phyloP scores from a whole-genome alignment of 1,284 basidiomycete genomes.

The Trametes versicolor region DNA sequence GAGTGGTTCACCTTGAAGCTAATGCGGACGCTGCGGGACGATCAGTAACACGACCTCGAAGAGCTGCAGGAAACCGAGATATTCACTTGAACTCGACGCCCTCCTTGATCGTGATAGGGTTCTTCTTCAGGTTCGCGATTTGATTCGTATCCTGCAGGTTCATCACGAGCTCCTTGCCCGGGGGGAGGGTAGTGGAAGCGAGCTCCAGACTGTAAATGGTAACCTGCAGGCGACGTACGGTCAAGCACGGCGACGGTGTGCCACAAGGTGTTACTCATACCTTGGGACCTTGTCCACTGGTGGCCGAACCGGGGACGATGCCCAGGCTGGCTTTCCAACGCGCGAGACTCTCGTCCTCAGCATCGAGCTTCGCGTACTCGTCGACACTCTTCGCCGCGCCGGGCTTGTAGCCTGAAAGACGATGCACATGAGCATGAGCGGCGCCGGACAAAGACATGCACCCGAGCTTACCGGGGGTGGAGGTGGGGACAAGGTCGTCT shows the following conservation, averaged over 20 bases:
- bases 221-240: conserved; percentile 54
- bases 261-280: conserved; percentile 46
- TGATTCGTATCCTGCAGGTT: conserved; percentile 58
- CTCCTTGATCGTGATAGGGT: conserved; percentile 84
- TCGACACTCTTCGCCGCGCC: conserved; percentile 71
- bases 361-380: conserved; percentile 82
- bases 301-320: conserved; percentile 65
- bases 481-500: conserved; percentile 70
- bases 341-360: conserved; percentile 84
- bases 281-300: conserved; percentile 66
- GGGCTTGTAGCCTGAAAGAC: conserved; percentile 73
- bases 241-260: background rate
- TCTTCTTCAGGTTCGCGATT: conserved; percentile 68
- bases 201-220: conserved; percentile 77
- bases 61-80: background rate
- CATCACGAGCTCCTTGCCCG: conserved; percentile 67
- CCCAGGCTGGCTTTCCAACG: conserved; percentile 94
- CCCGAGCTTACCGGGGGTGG: conserved; percentile 65
- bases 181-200: conserved; percentile 70
- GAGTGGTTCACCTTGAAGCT: conserved; percentile 86
- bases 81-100: conserved; percentile 83
- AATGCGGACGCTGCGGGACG: conserved; percentile 69
- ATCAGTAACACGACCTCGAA: conserved; percentile 15
- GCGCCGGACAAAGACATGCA: conserved; percentile 15
- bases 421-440: conserved; percentile 16